These are phyloP conservation scores for Pythium guiyangense DNA, from an alignment of 352 stramenopile species.

Conservation along the genomic window DNA sequence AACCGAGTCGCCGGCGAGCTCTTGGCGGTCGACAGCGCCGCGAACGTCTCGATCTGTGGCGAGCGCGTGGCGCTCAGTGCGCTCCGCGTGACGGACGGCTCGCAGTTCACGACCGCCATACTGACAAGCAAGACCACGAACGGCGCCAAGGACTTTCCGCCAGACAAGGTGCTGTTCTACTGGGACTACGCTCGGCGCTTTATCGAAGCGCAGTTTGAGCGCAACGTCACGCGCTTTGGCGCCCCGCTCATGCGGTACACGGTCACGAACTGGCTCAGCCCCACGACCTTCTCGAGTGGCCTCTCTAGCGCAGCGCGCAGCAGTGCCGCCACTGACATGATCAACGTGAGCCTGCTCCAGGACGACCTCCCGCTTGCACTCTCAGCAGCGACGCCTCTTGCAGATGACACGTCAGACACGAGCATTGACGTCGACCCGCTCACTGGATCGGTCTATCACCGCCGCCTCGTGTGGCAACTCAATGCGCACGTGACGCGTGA, in stretches of 20 bases:
- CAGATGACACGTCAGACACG: neutral
- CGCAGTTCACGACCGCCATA: slow-evolving; percentile 51
- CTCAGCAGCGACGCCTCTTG: neutral
- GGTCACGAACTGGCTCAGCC: slow-evolving; percentile 29
- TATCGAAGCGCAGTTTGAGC: slow-evolving; percentile 27
- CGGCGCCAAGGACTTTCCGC: slow-evolving; percentile 23
- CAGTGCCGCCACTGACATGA: neutral
- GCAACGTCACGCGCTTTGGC: slow-evolving; percentile 51
- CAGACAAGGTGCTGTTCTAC: slow-evolving; percentile 44
- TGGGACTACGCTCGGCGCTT: slow-evolving; percentile 43
- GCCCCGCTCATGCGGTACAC: slow-evolving; percentile 43
- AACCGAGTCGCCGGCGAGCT: slow-evolving; percentile 36
- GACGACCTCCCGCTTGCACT: slow-evolving; percentile 40
- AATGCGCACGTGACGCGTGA: slow-evolving; percentile 15
- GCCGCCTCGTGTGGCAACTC: slow-evolving; percentile 50
- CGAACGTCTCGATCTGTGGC: slow-evolving; percentile 24
- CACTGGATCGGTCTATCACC: slow-evolving; percentile 44
- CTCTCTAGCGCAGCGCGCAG: slow-evolving; percentile 3
- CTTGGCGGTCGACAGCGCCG: slow-evolving; percentile 28
- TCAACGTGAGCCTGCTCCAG: slow-evolving; percentile 47
- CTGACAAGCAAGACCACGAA: slow-evolving; percentile 17
- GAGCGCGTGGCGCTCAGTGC: slow-evolving; percentile 19
- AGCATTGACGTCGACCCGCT: slow-evolving; percentile 44
- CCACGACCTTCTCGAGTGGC: slow-evolving; percentile 29
- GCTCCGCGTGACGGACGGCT: slow-evolving; percentile 39